These are phyloP conservation scores for Chloranthus sessilifolius DNA, from an alignment of 164 flowering plant genomes.

Conservation along the genomic window DNA sequence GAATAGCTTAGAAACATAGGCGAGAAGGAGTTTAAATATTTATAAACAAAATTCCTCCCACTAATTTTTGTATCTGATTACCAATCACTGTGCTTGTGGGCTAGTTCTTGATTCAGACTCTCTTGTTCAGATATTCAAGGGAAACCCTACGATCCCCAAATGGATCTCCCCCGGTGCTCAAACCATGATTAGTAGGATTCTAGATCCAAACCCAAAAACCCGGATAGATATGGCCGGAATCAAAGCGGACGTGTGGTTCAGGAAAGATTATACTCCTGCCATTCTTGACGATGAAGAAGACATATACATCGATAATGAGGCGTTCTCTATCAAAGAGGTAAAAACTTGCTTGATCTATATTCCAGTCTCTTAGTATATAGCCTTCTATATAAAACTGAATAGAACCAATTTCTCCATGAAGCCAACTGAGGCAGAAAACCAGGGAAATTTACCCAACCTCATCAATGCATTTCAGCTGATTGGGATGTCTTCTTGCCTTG, in stretches of 20 bases:
- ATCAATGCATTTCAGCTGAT: constrained; percentile 93
- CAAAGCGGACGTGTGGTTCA: constrained; percentile 70
- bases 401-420: constrained; percentile 18
- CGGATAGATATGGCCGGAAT: constrained; percentile 61
- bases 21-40: too few relatives aligned
- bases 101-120: background rate
- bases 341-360: too few relatives aligned
- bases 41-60: too few relatives aligned
- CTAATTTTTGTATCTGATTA: too few relatives aligned
- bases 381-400: constrained; percentile 4
- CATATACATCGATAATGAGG: constrained; percentile 33
- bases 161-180: constrained; percentile 72
- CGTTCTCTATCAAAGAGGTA: constrained; percentile 43
- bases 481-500: constrained; percentile 86
- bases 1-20: too few relatives aligned
- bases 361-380: background rate
- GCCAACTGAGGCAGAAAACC: constrained; percentile 40
- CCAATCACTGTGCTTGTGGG: too few relatives aligned
- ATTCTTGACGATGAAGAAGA: constrained; percentile 60
- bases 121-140: constrained; percentile 62
- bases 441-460: constrained; percentile 38
- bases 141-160: constrained; percentile 61
- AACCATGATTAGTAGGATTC: constrained; percentile 59
- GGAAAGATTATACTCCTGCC: constrained; percentile 48
- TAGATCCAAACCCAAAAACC: constrained; percentile 75